Conservation (phyloP, 208 protist species). For the Wallacemonas sp. region DNA sequence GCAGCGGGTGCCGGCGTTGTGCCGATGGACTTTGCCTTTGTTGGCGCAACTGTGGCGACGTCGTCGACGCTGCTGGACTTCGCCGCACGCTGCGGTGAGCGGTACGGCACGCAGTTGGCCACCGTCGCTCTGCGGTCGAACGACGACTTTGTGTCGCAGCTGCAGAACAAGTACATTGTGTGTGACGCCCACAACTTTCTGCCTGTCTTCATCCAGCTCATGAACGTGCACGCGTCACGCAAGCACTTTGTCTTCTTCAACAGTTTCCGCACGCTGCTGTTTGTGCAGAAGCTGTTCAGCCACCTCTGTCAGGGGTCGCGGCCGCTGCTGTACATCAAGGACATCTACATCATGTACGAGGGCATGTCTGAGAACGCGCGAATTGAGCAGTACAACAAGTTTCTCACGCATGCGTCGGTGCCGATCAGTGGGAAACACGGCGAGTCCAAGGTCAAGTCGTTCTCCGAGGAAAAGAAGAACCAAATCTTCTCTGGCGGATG, state of each 20-base stretch:
- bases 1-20: not conserved
- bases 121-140: constrained; percentile 41
- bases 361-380: constrained; percentile 70
- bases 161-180: constrained; percentile 76
- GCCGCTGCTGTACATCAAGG: constrained; percentile 65
- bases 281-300: constrained; percentile 71
- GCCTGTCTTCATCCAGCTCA: constrained; percentile 73
- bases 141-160: constrained; percentile 58
- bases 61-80: constrained; percentile 51
- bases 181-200: constrained; percentile 74
- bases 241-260: constrained; percentile 95
- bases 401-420: constrained; percentile 56
- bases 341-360: constrained; percentile 86
- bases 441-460: constrained; percentile 27
- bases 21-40: constrained; percentile 75
- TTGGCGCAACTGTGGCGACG: constrained; percentile 83
- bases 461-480: constrained; percentile 76
- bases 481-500: constrained; percentile 76
- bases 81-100: constrained; percentile 23
- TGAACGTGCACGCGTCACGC: constrained; percentile 86
- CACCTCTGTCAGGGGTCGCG: constrained; percentile 39
- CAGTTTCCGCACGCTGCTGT: constrained; percentile 58
- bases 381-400: constrained; percentile 85
- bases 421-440: not conserved
- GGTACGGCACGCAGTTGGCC: constrained; percentile 33